phyloP scores from a whole-genome alignment of 2,329 filamentous ascomycete genomes.

The Chaetoscypha palmicola region DNA sequence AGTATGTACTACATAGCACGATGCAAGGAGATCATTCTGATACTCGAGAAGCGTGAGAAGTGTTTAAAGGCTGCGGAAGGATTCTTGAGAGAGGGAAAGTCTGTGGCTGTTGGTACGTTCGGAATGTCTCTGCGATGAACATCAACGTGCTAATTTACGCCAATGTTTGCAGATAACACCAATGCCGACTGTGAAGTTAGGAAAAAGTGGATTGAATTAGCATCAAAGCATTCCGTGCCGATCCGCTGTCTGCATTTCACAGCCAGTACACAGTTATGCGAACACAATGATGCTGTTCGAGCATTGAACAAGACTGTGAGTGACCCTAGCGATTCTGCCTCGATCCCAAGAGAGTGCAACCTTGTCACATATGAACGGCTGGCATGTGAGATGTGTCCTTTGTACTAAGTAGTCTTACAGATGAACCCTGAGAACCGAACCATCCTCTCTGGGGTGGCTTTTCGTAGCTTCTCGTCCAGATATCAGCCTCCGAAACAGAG shows the following conservation, averaged over 20 bases:
- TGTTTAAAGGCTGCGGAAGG: slow-evolving; percentile 67
- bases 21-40: slow-evolving; percentile 19
- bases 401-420: slow-evolving; percentile 30
- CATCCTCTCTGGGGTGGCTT: slow-evolving; percentile 71
- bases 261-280: slow-evolving; percentile 52
- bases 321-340: slow-evolving; percentile 10
- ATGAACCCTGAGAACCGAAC: slow-evolving; percentile 78
- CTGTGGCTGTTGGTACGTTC: slow-evolving; percentile 69
- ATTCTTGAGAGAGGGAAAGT: slow-evolving; percentile 54
- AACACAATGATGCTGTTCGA: slow-evolving; percentile 84
- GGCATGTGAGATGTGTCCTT: slow-evolving; percentile 8
- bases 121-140: neutral
- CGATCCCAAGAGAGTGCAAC: slow-evolving; percentile 3
- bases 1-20: slow-evolving; percentile 33
- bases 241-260: slow-evolving; percentile 85
- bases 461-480: slow-evolving; percentile 64
- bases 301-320: slow-evolving; percentile 47
- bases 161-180: slow-evolving; percentile 68
- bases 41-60: slow-evolving; percentile 41
- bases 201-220: slow-evolving; percentile 70
- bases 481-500: slow-evolving; percentile 63
- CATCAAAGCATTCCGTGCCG: slow-evolving; percentile 60
- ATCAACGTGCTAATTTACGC: slow-evolving; percentile 3
- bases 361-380: slow-evolving; percentile 5
- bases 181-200: slow-evolving; percentile 77